Evolutionary conservation across 2,329 filamentous ascomycete species (phyloP).

Genomic region (Penicillium sclerotiorum): DNA sequence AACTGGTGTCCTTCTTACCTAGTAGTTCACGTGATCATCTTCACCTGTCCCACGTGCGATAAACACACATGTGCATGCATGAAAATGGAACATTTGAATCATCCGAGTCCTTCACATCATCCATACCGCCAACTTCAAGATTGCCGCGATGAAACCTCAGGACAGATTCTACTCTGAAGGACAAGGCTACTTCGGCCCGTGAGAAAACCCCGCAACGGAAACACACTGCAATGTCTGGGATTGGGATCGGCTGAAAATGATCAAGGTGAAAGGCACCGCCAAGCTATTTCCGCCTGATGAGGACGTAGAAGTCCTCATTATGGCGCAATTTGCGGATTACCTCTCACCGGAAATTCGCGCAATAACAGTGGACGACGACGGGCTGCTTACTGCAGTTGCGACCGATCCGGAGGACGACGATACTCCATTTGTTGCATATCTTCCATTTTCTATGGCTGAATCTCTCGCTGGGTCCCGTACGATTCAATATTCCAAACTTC

Average conservation of each 20-base stretch:
- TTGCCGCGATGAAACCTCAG: too few species aligned
- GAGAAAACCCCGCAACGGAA: constrained; percentile 21
- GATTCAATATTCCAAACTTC: constrained; percentile 20
- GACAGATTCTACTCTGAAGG: constrained; percentile 20
- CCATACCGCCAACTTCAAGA: too few species aligned
- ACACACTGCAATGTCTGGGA: constrained; percentile 27
- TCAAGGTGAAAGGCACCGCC: constrained; percentile 28
- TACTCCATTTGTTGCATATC: constrained; percentile 19
- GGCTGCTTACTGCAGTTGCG: constrained; percentile 23
- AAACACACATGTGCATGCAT: too few species aligned
- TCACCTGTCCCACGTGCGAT: too few species aligned
- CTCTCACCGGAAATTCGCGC: constrained; percentile 21
- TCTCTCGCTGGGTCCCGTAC: constrained; percentile 16
- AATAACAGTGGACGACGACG: constrained; percentile 22
- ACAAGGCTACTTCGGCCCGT: constrained; percentile 19
- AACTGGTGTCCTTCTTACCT: too few species aligned
- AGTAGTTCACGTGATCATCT: too few species aligned
- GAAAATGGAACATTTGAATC: too few species aligned
- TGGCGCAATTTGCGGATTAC: constrained; percentile 22
- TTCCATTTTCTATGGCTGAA: constrained; percentile 15
- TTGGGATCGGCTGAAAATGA: constrained; percentile 23
- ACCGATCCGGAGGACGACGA: constrained; percentile 23
- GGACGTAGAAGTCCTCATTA: constrained; percentile 16
- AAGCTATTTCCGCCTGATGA: constrained; percentile 25
- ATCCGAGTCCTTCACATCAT: too few species aligned